A percentile compares a stretch with the other conserved stretches of the same genome.
Evolutionary conservation across 2,329 filamentous ascomycete species (phyloP).

Genomic region (Fusarium sp.): DNA sequence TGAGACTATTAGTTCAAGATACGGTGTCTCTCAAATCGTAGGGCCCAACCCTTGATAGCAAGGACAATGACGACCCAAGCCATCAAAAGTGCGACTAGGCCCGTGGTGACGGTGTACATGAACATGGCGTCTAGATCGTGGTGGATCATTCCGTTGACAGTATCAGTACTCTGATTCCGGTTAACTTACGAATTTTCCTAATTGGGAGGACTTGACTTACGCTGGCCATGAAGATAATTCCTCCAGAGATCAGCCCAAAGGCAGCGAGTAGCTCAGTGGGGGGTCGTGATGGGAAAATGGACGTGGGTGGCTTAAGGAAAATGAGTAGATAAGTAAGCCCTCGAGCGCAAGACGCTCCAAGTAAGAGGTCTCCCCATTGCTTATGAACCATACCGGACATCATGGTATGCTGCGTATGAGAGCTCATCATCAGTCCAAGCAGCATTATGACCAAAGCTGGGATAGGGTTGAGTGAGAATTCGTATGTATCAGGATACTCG

Average conservation of each 20-base stretch:
- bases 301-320: conserved; percentile 84
- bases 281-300: conserved; percentile 83
- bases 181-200: conserved; percentile 4
- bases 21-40: conserved; percentile 58
- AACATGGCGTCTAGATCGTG: conserved; percentile 91
- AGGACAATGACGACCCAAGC: conserved; percentile 83
- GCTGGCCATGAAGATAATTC: conserved; percentile 92
- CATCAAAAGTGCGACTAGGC: conserved; percentile 85
- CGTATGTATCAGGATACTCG: conserved; percentile 73
- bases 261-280: conserved; percentile 89
- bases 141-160: conserved; percentile 79
- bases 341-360: conserved; percentile 83
- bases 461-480: conserved; percentile 86
- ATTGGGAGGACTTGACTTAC: conserved; percentile 61
- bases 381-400: conserved; percentile 91
- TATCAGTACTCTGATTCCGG: conserved; percentile 73
- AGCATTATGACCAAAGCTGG: conserved; percentile 88
- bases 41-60: conserved; percentile 89
- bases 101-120: conserved; percentile 89
- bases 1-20: conserved; percentile 5
- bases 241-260: conserved; percentile 89
- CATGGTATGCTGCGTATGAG: conserved; percentile 86
- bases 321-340: conserved; percentile 82
- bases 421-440: conserved; percentile 94
- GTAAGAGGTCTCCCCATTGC: conserved; percentile 90